Evolutionary conservation across 2,329 filamentous ascomycete species (phyloP), one percentile per base, ranked within the genome.

Genomic region (Piedraia hortae): DNA sequence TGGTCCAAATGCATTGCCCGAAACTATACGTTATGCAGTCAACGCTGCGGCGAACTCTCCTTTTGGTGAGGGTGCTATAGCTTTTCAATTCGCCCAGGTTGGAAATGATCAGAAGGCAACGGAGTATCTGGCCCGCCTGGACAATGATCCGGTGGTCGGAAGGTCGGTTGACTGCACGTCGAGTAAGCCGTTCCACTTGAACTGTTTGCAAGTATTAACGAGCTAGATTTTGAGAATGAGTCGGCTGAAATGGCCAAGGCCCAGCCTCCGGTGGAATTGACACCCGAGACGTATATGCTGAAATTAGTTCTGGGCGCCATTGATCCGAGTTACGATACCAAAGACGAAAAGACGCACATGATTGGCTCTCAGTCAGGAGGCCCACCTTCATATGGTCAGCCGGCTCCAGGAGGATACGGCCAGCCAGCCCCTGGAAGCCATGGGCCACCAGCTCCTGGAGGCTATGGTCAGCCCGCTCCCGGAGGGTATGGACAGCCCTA

Each of bases 41-140:
- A 45, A 52, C 10, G 53, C 62, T 27, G 44, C 62, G 12, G 13
- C 11, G 12, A 15, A 16, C 12, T 45, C 51, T 22, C 52, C 48
- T 22, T 61, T 58, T 33, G 61, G 62, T 14, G 48, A 49, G 13
- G 39, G 40, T 14, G 60, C 59, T n/a, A 42, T 69, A 27, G 54
- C 59, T 1, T 69, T 69, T 47, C 62, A 70, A 35, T 69, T 70
- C 35, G 63, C 64, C 1, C 65, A 71, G 34, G 65, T 71, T 21
- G 65, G 65, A 29, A 68, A 67, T 32, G 65, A 71, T 34, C 48
- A 57, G 36, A 56, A 56, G 31, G 65, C 65, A 2, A 57, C 59
- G 24, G 56, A 65, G 28, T 71, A 69, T 49, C 47, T 71, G 21
- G 43, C 50, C 21, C 59, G 59, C 34, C 51, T 71, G n/a, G 65